These are phyloP conservation scores for Fraxinus americana DNA, from an alignment of 257 asterid genomes.

Conservation along the genomic window DNA sequence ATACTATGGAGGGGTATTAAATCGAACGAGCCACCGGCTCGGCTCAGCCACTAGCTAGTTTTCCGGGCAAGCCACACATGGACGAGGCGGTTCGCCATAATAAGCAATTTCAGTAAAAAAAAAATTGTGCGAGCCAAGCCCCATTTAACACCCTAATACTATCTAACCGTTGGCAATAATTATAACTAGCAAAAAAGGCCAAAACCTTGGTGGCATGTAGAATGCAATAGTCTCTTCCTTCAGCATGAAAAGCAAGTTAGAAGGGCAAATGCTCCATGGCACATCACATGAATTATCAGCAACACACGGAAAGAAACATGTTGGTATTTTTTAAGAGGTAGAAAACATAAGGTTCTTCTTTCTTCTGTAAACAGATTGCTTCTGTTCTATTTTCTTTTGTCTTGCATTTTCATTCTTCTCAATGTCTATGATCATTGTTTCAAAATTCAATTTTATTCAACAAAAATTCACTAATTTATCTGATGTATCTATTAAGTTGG, in stretches of 20 bases:
- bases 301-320: not conserved
- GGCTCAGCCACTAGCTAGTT: too few relatives aligned
- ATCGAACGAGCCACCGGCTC: too few relatives aligned
- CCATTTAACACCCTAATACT: too few relatives aligned
- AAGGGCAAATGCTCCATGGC: not conserved
- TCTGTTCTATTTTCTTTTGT: not conserved
- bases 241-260: slow-evolving; percentile 8
- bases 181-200: not conserved
- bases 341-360: not conserved
- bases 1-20: too few relatives aligned
- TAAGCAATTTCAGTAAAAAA: too few relatives aligned
- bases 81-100: too few relatives aligned
- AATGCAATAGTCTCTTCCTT: slow-evolving; percentile 16
- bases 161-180: too few relatives aligned
- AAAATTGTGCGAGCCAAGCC: too few relatives aligned
- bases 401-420: not conserved
- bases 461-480: not conserved
- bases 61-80: too few relatives aligned
- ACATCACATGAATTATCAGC: slow-evolving; percentile 26
- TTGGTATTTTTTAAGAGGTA: not conserved
- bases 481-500: not conserved
- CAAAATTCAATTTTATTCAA: slow-evolving; percentile 5
- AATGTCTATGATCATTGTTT: not conserved
- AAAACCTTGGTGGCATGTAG: slow-evolving; percentile 21
- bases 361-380: not conserved